Conservation (phyloP, 148 eudicot genomes). For the Camellia japonica region DNA sequence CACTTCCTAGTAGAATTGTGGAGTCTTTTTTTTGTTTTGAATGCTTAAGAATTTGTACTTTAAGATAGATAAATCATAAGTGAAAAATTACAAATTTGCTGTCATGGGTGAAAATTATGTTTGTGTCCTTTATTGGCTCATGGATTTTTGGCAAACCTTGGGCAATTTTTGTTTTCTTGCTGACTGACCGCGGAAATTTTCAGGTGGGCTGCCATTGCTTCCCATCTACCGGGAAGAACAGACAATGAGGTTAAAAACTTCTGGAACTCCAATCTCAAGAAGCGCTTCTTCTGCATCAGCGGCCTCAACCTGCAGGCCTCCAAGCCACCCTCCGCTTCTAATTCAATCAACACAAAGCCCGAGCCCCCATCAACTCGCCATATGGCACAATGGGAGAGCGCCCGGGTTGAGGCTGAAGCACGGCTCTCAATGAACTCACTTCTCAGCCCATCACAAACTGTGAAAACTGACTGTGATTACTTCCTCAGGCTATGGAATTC, state of each 20-base stretch:
- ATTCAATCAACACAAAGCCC: conserved; percentile 8
- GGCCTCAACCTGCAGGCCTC: conserved; percentile 6
- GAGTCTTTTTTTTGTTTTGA: no score
- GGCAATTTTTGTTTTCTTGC: neutral
- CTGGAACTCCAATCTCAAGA: conserved; percentile 45
- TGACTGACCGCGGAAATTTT: neutral
- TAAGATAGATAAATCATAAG: no score
- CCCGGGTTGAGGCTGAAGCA: conserved; percentile 36
- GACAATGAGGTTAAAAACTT: conserved; percentile 48
- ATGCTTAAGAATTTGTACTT: no score
- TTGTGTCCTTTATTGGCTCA: no score
- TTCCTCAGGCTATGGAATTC: conserved; percentile 40
- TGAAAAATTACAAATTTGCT: no score
- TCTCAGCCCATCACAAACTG: conserved; percentile 7
- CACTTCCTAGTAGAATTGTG: neutral
- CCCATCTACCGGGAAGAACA: conserved; percentile 47
- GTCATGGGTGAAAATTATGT: no score
- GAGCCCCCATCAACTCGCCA: conserved; percentile 19
- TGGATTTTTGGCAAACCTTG: neutral
- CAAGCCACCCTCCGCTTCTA: neutral
- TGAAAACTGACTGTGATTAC: conserved; percentile 26
- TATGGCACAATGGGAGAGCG: conserved; percentile 35
- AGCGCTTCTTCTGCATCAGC: conserved; percentile 11
- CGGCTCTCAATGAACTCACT: conserved; percentile 20
- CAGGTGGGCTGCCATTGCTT: conserved; percentile 51